Base-by-base conservation (phyloP, 2,329 filamentous ascomycete species). In the Teratosphaeria destructans region DNA sequence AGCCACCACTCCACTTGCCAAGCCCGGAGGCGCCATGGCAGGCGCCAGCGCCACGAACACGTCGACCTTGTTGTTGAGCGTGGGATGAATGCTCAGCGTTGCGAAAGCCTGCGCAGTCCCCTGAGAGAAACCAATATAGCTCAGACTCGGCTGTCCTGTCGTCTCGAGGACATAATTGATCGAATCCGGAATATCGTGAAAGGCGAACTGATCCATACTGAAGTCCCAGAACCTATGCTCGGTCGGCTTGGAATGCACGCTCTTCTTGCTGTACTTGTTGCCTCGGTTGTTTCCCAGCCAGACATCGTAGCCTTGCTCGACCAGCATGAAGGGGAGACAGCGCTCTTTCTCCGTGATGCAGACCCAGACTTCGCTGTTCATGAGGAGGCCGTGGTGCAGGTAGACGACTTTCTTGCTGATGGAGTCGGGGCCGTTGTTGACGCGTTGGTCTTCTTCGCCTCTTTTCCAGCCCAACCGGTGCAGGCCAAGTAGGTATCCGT, bases 331-430 rank as follows among this genome's bases (percentile, higher is more conserved):
- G 0, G 94, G 90, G 47, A 99, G 78, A 66, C 88, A 93, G 66
- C 92, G 83, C 73, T 95, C 83, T 66, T 87, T 85, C 65, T 96
- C 89, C 0, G 93, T 95, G 71, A 93, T 77, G 70, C 90, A 95
- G 8, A 97, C 90, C 94, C 94, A 99, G 37, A 99, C 93, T 74
- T 99, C 94, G 67, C 91, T 96, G 75, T 96, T 97, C 94, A 99
- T 99, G 70, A 99, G 82, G 60, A 99, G 81, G 11, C 93, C 94
- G 74, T 99, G 94, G 70, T 99, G 94, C 64, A 99, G 78, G 73
- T 97, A 99, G 6, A 94, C 86, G 55, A 97, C 89, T 66, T 86
- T 88, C 77, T 96, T 96, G 74, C 82, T 82, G 32, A 88, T 67
- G 68, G 86, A 86, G 0, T 80, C 77, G 0, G 23, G n/a, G 11